Evolutionary conservation across 2,329 filamentous ascomycete species (phyloP).

Genomic region (Seiridium cupressi): DNA sequence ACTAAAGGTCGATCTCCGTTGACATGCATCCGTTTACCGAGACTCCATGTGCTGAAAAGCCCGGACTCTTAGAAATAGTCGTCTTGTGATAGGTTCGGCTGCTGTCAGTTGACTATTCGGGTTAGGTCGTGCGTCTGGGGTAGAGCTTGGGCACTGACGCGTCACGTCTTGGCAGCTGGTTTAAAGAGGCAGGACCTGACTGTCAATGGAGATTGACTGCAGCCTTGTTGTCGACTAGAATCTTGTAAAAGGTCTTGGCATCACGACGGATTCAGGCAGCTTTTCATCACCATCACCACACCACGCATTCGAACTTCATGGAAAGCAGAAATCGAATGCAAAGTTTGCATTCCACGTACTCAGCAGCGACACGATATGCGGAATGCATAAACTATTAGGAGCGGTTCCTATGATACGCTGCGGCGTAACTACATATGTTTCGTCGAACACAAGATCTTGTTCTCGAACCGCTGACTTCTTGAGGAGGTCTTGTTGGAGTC

Average conservation of each 20-base stretch:
- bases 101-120: constrained; percentile 1
- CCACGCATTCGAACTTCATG: no score
- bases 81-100: neutral
- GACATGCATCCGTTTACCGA: constrained; percentile 1
- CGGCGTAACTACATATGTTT: neutral
- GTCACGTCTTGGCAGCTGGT: constrained; percentile 1
- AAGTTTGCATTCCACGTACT: neutral
- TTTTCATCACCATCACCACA: no score
- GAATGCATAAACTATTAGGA: no score
- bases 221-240: no score
- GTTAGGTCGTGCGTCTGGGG: neutral
- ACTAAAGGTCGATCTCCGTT: neutral
- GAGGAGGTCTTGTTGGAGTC: neutral
- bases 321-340: neutral
- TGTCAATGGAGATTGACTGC: no score
- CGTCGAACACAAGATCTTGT: no score
- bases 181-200: constrained; percentile 3
- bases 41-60: neutral
- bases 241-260: neutral
- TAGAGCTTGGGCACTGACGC: neutral
- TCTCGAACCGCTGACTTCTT: neutral
- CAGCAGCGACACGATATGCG: no score
- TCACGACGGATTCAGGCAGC: neutral
- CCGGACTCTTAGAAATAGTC: constrained; percentile 1
- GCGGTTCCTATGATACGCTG: no score